Evolutionary conservation across 495 filamentous ascomycete species (phyloP).

Genomic region (Trichoderma asperelloides): DNA sequence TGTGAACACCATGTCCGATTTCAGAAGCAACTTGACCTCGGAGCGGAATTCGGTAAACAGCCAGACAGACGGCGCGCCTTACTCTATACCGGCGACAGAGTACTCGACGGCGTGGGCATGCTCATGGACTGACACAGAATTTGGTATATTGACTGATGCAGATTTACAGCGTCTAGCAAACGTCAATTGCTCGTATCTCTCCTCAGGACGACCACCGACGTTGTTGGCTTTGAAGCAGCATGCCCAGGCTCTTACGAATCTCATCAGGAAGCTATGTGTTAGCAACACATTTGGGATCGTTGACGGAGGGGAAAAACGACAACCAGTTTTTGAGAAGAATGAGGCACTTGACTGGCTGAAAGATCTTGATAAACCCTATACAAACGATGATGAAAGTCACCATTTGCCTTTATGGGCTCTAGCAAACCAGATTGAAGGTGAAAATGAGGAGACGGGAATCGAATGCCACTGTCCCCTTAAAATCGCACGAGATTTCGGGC

Average conservation of each 20-base stretch:
- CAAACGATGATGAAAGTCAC: constrained; percentile 35
- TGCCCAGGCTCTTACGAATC: constrained; percentile 39
- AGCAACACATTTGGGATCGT: constrained; percentile 20
- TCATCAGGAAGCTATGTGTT: constrained; percentile 38
- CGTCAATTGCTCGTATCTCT: constrained; percentile 44
- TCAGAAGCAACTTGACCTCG: not conserved
- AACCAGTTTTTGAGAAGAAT: constrained; percentile 15
- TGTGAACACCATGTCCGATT: not conserved
- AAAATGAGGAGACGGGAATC: constrained; percentile 29
- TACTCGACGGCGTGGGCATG: not conserved
- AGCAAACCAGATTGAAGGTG: constrained; percentile 32
- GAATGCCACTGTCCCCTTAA: constrained; percentile 34
- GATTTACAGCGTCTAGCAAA: constrained; percentile 25
- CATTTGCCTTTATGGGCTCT: constrained; percentile 34
- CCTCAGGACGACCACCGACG: constrained; percentile 38
- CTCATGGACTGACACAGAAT: not conserved
- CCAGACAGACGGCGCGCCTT: not conserved
- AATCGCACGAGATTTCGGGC: not conserved
- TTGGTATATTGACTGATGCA: not conserved
- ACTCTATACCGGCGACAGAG: not conserved
- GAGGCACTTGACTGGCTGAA: constrained; percentile 44
- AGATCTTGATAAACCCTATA: constrained; percentile 34
- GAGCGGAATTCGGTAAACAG: not conserved
- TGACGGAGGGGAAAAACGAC: constrained; percentile 14
- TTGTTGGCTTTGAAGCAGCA: constrained; percentile 46